Evolutionary conservation across 2,329 filamentous ascomycete species (phyloP).

Genomic region (Trichophyton benhamiae): DNA sequence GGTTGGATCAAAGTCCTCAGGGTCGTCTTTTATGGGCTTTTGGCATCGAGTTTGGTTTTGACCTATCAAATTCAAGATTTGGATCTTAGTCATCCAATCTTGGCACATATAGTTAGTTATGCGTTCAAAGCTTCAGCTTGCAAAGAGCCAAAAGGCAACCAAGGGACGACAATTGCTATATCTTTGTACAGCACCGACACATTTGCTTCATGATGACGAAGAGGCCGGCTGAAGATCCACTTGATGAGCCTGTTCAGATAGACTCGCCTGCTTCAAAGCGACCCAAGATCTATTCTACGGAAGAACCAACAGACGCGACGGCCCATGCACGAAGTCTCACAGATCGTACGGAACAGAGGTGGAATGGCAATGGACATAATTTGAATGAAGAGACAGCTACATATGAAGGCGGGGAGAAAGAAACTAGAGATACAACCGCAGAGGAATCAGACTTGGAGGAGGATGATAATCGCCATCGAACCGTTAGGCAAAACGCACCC

Average conservation of each 20-base stretch:
- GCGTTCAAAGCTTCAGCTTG: not conserved
- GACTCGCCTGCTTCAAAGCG: conserved; percentile 36
- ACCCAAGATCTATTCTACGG: conserved; percentile 29
- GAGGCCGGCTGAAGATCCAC: conserved; percentile 33
- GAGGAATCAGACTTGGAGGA: conserved; percentile 17
- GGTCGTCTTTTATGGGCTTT: too few relatives aligned
- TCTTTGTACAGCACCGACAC: not conserved
- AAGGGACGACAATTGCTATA: not conserved
- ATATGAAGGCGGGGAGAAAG: conserved; percentile 57
- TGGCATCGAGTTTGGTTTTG: too few relatives aligned
- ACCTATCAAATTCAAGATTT: too few relatives aligned
- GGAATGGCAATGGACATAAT: conserved; percentile 27
- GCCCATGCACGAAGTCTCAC: conserved; percentile 2
- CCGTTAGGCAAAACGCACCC: conserved; percentile 59
- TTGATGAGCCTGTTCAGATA: conserved; percentile 24
- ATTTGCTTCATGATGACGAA: conserved; percentile 31
- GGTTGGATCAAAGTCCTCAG: too few relatives aligned
- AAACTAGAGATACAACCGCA: conserved; percentile 24
- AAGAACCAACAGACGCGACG: not conserved
- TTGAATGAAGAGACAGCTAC: conserved; percentile 39
- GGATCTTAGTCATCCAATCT: too few relatives aligned
- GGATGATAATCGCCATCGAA: conserved; percentile 25
- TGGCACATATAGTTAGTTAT: too few relatives aligned
- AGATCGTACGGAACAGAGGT: conserved; percentile 20
- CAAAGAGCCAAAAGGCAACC: not conserved